These are phyloP conservation scores for Mucor mucedo DNA, from an alignment of 371 early-diverging fungal genomes.

Conservation along the genomic window DNA sequence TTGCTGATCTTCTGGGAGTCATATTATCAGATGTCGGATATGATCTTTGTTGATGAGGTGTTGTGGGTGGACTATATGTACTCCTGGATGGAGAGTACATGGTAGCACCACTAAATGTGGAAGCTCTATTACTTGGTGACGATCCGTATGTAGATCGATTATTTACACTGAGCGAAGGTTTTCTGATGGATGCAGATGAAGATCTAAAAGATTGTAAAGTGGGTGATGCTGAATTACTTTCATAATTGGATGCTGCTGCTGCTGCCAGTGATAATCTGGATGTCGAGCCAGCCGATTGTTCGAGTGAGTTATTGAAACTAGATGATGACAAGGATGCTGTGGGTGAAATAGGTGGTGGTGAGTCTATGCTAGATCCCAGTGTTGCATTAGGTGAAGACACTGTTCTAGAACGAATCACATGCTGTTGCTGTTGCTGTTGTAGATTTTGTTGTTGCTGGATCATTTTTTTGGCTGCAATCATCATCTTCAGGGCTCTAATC, in stretches of 20 bases:
- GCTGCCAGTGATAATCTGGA: background rate
- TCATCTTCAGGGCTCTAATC: constrained; percentile 55
- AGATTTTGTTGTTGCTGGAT: constrained; percentile 39
- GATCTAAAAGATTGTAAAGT: constrained; percentile 16
- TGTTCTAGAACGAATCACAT: constrained; percentile 22
- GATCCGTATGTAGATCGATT: background rate
- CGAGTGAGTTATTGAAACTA: constrained; percentile 18
- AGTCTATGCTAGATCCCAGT: constrained; percentile 12
- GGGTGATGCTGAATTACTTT: constrained; percentile 21
- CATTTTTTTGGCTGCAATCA: constrained; percentile 52
- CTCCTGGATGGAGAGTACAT: constrained; percentile 3
- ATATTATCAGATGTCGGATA: constrained; percentile 18
- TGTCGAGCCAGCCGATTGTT: constrained; percentile 8
- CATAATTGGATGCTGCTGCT: constrained; percentile 2
- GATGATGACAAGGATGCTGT: constrained; percentile 30
- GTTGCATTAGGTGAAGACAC: constrained; percentile 32
- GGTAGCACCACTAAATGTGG: background rate
- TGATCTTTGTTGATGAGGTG: constrained; percentile 21
- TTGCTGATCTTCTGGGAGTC: constrained; percentile 16
- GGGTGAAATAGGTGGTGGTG: constrained; percentile 19
- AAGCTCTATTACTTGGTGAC: constrained; percentile 1
- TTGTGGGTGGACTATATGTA: constrained; percentile 22
- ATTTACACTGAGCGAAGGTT: constrained; percentile 17
- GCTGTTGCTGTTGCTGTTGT: constrained; percentile 25
- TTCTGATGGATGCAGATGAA: constrained; percentile 2